phyloP scores from a whole-genome alignment of 2,329 filamentous ascomycete genomes.

The Epicoccum nigrum region DNA sequence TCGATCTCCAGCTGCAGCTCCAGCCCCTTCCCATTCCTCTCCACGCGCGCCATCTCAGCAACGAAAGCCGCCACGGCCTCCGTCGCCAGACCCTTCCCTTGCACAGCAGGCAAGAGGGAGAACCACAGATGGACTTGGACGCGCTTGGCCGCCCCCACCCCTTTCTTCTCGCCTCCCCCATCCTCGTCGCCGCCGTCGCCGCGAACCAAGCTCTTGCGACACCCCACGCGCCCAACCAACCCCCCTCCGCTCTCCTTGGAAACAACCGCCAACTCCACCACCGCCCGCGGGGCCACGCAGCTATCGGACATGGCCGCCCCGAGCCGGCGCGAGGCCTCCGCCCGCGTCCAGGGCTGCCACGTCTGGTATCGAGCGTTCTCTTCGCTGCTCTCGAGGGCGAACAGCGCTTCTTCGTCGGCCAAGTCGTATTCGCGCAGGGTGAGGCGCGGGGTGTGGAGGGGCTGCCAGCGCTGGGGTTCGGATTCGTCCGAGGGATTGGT shows the following conservation, averaged over 20 bases:
- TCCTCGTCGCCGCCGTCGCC: not conserved
- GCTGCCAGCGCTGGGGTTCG: not conserved
- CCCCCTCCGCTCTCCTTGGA: conserved; percentile 12
- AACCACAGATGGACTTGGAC: conserved; percentile 38
- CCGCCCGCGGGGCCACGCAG: conserved; percentile 20
- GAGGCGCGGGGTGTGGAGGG: conserved; percentile 25
- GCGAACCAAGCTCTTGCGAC: not conserved
- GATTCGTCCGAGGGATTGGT: too few species aligned
- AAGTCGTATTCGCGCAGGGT: conserved; percentile 36
- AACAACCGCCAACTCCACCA: conserved; percentile 40
- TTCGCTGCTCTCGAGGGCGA: conserved; percentile 30
- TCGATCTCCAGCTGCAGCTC: conserved; percentile 40
- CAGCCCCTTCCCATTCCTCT: conserved; percentile 9
- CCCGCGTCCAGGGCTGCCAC: conserved; percentile 30
- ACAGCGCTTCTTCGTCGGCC: conserved; percentile 29
- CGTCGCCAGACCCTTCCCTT: conserved; percentile 39
- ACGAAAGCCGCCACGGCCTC: conserved; percentile 42
- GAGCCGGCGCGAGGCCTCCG: conserved; percentile 30
- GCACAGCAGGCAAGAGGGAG: conserved; percentile 32
- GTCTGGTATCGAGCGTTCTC: conserved; percentile 39
- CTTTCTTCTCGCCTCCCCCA: not conserved
- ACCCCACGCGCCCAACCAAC: conserved; percentile 42
- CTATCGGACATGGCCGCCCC: conserved; percentile 26
- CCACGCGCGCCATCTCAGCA: conserved; percentile 17
- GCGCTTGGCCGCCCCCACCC: conserved; percentile 8